phyloP scores from a whole-genome alignment of 108 stramenopile species.

The Cyclotella kingstonii region DNA sequence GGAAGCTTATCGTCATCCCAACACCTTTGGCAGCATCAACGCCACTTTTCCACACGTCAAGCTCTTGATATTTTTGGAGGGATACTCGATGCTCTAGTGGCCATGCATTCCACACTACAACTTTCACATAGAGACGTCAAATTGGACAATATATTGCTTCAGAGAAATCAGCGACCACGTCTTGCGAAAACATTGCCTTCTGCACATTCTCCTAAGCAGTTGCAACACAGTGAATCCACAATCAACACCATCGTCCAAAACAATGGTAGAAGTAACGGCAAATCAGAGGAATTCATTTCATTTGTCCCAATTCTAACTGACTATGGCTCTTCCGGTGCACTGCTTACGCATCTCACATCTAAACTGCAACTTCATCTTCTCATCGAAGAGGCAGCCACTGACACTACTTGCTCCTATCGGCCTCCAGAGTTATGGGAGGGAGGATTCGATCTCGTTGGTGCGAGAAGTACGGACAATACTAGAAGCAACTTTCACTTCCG shows the following conservation, averaged over 20 bases:
- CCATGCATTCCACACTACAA: slow-evolving; percentile 63
- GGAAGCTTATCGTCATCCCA: background rate
- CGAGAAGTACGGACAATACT: background rate
- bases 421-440: slow-evolving; percentile 85
- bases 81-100: slow-evolving; percentile 47
- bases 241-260: background rate
- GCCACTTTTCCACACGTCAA: slow-evolving; percentile 20
- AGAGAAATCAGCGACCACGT: no score
- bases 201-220: no score
- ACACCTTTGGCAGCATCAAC: background rate
- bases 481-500: no score
- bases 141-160: slow-evolving; percentile 74
- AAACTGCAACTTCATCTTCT: slow-evolving; percentile 18
- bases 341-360: slow-evolving; percentile 18
- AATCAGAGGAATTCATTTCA: background rate
- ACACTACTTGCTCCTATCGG: slow-evolving; percentile 80
- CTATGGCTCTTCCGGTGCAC: slow-evolving; percentile 50
- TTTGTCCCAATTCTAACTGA: slow-evolving; percentile 65
- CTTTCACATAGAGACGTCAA: slow-evolving; percentile 84
- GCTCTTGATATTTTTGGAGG: slow-evolving; percentile 57
- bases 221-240: slow-evolving; percentile 7
- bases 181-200: no score
- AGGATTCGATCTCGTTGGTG: slow-evolving; percentile 39
- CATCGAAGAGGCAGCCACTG: slow-evolving; percentile 55
- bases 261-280: background rate